phyloP scores from a whole-genome alignment of 768 basidiomycete genomes.

The Leccinum pellstonianum region DNA sequence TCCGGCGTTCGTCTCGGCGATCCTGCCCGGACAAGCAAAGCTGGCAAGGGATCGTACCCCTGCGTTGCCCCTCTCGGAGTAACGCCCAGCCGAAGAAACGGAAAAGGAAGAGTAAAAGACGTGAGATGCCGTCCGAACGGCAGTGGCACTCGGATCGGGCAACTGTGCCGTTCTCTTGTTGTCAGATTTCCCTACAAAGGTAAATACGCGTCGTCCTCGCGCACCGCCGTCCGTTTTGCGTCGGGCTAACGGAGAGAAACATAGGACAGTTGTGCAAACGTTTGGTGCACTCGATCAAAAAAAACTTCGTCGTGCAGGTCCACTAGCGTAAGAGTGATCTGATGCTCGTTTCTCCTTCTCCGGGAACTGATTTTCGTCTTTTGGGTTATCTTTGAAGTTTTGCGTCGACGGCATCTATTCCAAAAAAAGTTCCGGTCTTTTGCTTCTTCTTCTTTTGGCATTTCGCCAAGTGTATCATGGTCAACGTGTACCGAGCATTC shows the following conservation, averaged over 20 bases:
- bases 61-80: not conserved
- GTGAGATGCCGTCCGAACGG: not conserved
- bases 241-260: not conserved
- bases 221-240: not conserved
- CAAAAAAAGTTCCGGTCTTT: not conserved
- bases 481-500: conserved; percentile 27
- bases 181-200: not conserved
- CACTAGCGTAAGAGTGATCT: not conserved
- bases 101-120: not conserved
- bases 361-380: not conserved
- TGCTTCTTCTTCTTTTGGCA: conserved; percentile 1
- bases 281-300: not conserved
- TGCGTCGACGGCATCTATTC: not conserved
- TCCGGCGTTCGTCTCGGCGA: not conserved
- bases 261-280: not conserved
- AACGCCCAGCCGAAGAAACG: not conserved
- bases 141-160: not conserved
- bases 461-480: conserved; percentile 19
- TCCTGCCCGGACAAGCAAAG: not conserved
- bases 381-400: not conserved
- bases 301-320: not conserved
- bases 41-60: not conserved
- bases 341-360: not conserved
- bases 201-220: not conserved
- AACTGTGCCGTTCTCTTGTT: too few relatives aligned